Percentiles rank a stretch among this genome's conserved stretches.
These are phyloP conservation scores for Glycyrrhiza uralensis DNA, from an alignment of 306 rosid species.

Conservation along the genomic window DNA sequence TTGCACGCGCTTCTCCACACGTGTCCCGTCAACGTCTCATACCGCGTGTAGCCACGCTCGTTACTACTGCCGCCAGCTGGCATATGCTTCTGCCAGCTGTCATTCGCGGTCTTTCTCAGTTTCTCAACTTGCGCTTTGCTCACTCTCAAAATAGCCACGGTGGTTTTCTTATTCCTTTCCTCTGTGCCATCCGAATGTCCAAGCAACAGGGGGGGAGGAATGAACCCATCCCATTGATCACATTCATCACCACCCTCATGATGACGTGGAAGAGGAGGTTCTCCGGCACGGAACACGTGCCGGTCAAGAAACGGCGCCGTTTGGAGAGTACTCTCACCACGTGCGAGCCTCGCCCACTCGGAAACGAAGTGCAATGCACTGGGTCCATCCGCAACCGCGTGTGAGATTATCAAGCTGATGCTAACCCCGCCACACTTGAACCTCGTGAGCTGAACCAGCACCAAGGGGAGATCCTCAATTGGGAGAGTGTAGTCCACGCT, in stretches of 20 bases:
- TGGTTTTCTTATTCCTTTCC: conserved; percentile 45
- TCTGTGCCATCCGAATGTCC: conserved; percentile 15
- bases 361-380: conserved; percentile 40
- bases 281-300: conserved; percentile 15
- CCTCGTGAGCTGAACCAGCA: conserved; percentile 43
- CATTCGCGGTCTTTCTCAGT: conserved; percentile 42
- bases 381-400: conserved; percentile 51
- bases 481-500: conserved; percentile 40
- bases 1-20: conserved; percentile 60
- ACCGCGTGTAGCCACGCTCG: conserved; percentile 37
- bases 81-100: conserved; percentile 12
- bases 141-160: conserved; percentile 31
- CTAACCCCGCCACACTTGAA: conserved; percentile 58
- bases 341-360: conserved; percentile 52
- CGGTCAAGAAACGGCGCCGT: conserved; percentile 43
- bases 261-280: conserved; percentile 6
- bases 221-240: conserved; percentile 10
- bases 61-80: not conserved
- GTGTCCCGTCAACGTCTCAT: conserved; percentile 45
- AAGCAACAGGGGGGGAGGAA: conserved; percentile 16
- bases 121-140: conserved; percentile 41
- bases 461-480: conserved; percentile 44
- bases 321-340: conserved; percentile 39
- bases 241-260: too few species aligned
- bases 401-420: conserved; percentile 35